Conservation (phyloP, 306 rosid species). For the Rosa multiflora region DNA sequence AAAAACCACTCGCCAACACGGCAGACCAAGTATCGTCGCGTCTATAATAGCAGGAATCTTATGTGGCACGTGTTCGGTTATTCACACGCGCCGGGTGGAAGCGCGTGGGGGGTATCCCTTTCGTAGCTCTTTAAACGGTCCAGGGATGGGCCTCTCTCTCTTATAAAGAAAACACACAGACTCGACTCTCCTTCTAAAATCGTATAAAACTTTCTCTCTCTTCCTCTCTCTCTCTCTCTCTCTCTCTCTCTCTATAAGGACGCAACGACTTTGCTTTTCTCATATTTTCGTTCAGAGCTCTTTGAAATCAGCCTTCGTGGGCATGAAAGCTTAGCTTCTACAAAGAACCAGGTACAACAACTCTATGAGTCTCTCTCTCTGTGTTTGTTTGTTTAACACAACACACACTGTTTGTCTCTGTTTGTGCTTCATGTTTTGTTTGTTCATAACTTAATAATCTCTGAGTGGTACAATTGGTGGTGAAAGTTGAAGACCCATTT, state of each 20-base stretch:
- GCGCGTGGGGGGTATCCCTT: conserved; percentile 32
- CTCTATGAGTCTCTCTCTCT: conserved; percentile 14
- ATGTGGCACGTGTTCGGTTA: conserved; percentile 37
- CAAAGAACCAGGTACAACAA: conserved; percentile 22
- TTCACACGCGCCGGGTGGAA: conserved; percentile 20
- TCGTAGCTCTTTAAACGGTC: conserved; percentile 31
- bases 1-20: background rate
- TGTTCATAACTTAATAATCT: conserved; percentile 33
- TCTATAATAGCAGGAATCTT: conserved; percentile 35
- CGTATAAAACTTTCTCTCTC: conserved; percentile 3
- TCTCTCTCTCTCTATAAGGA: conserved; percentile 21
- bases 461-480: conserved; percentile 50
- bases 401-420: background rate
- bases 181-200: background rate
- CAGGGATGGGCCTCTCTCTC: conserved; percentile 26
- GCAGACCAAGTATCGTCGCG: background rate
- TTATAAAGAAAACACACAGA: background rate
- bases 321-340: conserved; percentile 57
- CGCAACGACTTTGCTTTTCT: conserved; percentile 45
- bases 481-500: conserved; percentile 54
- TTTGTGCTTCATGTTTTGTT: conserved; percentile 49
- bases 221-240: no score
- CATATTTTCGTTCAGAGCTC: conserved; percentile 1
- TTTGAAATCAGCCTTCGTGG: conserved; percentile 50
- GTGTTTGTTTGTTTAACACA: background rate